Base-by-base conservation (phyloP, 164 flowering plant species). In the Platanus orientalis region DNA sequence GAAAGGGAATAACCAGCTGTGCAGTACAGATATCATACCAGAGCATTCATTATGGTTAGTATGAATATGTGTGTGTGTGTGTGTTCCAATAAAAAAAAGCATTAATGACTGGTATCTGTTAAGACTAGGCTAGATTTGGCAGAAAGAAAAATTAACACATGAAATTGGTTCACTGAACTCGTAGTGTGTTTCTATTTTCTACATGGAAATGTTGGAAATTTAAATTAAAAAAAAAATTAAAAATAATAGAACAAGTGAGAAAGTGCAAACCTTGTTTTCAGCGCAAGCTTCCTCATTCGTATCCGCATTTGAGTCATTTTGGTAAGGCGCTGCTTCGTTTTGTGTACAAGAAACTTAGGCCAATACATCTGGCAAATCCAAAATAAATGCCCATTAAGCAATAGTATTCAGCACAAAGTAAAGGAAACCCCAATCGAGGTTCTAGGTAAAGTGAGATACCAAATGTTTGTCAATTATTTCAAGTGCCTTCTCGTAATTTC, bases 221-320 rank as follows among this genome's bases (percentile, higher is more conserved):
- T 36, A 7, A 36, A 36, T n/a, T n/a, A n/a, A n/a, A 36, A 36
- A 1, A 36, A 3, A 3, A 36, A 36, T 3, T 3, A 36, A 36
- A 14, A 36, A 36, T 7, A 36, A 36, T 7, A 7, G 42, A 14
- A 36, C 9, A 36, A 36, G 12, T 36, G 58, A 60, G 51, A 63
- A 47, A 44, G 14, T 6, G 17, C 27, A 6, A 68, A 93, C 98
- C 97, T 87, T 64, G 96, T 90, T 77, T 94, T 94, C 66, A 91
- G 68, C 32, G 90, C 93, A 68, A 94, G 93, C 70, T 89, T 94
- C 81, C 93, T 83, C 96, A 84, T 91, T 13, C 97, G 90, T 61
- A 91, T 87, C 45, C 95, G 82, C 92, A 88, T 88, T 64, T 91
- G 97, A 50, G 96, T 87, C 96, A 94, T 86, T 79, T 89, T 94